Percentiles rank a stretch among this genome's conserved stretches.
Evolutionary conservation across 352 stramenopile genomes (phyloP).

Genomic region (Globisporangium okanoganense): DNA sequence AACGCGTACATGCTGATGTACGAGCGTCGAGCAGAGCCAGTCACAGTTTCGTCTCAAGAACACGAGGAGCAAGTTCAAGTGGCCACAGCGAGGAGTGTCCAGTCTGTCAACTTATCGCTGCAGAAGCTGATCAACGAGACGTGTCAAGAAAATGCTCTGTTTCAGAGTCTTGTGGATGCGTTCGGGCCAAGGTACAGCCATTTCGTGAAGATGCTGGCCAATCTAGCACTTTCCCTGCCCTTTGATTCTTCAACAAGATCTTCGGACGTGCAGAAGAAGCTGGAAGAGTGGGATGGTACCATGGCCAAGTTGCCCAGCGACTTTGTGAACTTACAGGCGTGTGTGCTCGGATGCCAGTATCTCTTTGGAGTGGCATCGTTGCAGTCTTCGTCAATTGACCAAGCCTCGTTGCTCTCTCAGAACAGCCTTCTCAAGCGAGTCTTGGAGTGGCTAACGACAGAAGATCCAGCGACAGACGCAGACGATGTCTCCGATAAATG

Average conservation of each 20-base stretch:
- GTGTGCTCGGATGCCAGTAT: slow-evolving; percentile 29
- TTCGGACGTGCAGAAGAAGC: not conserved
- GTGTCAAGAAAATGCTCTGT: slow-evolving; percentile 25
- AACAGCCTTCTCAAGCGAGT: slow-evolving; percentile 4
- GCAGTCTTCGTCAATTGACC: not conserved
- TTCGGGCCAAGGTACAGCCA: slow-evolving; percentile 31
- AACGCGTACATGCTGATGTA: slow-evolving; percentile 84
- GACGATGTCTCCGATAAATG: slow-evolving; percentile 11
- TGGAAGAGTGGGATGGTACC: not conserved
- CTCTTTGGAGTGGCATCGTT: slow-evolving; percentile 35
- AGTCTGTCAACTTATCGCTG: slow-evolving; percentile 7
- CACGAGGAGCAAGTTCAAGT: not conserved
- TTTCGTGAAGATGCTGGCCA: slow-evolving; percentile 22
- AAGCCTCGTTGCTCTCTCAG: not conserved
- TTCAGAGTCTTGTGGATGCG: slow-evolving; percentile 30
- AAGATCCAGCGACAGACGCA: slow-evolving; percentile 13
- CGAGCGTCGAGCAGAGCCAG: slow-evolving; percentile 24
- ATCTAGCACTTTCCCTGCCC: not conserved
- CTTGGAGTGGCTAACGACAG: slow-evolving; percentile 1
- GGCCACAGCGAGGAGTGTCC: not conserved
- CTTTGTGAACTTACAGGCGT: slow-evolving; percentile 7
- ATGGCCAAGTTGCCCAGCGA: not conserved
- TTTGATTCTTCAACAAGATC: not conserved
- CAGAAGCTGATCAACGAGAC: slow-evolving; percentile 19
- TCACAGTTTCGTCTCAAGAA: not conserved